Evolutionary conservation across 2,329 filamentous ascomycete genomes (phyloP), one percentile per base, ranked within the genome.

Genomic region (Talaromyces piceae): DNA sequence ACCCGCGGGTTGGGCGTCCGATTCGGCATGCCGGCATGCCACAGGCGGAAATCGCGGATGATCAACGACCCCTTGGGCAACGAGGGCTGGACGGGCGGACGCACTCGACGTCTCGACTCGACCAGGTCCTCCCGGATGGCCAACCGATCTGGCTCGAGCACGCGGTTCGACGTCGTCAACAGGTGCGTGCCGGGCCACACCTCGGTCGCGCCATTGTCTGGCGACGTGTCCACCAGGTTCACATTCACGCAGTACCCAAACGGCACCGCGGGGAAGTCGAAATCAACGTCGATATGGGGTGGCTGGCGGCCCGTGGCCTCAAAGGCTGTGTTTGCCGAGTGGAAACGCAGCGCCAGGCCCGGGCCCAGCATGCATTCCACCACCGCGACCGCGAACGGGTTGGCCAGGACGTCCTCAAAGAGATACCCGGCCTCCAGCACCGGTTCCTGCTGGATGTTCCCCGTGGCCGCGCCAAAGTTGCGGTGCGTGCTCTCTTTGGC

Each of bases 11-110:
- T 63, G 12, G 66, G 54, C 2, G 66, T 67, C 39, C 60, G 55
- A 59, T 77, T 78, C n/a, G 74, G 72, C 65, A 72, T 74, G 0
- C 75, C 74, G 6, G 73, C 73, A 63, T 77, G 75, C 74, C 74
- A 77, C 27, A 78, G 63, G 3, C 74, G 62, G 45, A 77, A 60
- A 54, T 77, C 74, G 5, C 74, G 66, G 41, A 77, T 65, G 33
- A 76, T 58, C 22, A 78, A 61, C 23, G 68, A 69, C 0, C 74
- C 75, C 50, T 73, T 73, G 20, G 66, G 68, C 7, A 77, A 63
- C 4, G 50, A 57, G 0, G 69, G 68, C 60, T 74, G 72, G 5
- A 73, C 53, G 0, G 69, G 69, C 3, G 67, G 67, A 12, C 58
- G 57, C 3, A 67, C 53, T 49, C 59, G 59, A 5, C 66, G 60